Evolutionary conservation across 208 protist species (phyloP).

Genomic region (Acanthamoeba lenticulata): DNA sequence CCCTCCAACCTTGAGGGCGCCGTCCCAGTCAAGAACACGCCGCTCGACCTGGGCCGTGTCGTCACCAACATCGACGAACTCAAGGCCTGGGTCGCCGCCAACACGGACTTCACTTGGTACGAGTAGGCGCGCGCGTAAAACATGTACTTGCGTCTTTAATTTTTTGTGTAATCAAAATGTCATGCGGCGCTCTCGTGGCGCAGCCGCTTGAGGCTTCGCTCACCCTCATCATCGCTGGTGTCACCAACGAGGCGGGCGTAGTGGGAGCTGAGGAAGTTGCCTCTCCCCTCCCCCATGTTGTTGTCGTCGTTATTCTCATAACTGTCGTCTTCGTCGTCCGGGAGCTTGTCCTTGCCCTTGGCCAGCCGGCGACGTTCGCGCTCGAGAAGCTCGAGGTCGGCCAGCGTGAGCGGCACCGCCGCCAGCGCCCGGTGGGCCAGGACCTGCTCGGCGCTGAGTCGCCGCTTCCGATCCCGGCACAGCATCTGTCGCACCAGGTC

Average conservation of each 20-base stretch:
- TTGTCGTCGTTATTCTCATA: not conserved
- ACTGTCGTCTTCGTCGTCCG: not conserved
- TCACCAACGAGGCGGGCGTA: too few species aligned
- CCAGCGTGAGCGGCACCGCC: not conserved
- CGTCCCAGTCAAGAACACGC: slow-evolving; percentile 30
- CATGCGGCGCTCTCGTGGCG: not conserved
- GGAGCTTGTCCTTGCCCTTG: slow-evolving; percentile 14
- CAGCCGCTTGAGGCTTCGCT: not conserved
- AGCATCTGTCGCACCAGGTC: slow-evolving; percentile 10
- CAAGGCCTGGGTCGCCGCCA: not conserved
- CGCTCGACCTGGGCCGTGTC: not conserved
- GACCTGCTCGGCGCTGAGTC: not conserved
- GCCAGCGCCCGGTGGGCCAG: not conserved
- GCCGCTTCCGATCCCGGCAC: not conserved
- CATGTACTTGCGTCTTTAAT: too few species aligned
- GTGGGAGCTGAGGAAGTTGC: too few species aligned
- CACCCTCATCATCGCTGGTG: too few species aligned
- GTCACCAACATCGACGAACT: slow-evolving; percentile 10
- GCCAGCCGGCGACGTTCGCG: not conserved
- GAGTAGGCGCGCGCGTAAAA: too few species aligned
- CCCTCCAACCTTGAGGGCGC: not conserved
- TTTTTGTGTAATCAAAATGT: too few species aligned
- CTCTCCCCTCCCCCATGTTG: too few species aligned
- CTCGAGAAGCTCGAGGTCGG: not conserved
- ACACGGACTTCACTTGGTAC: slow-evolving; percentile 22